A percentile compares a stretch with the other conserved stretches of the same genome.
Conservation (phyloP, 177 flowering plant species). For the Tripterygium wilfordii region DNA sequence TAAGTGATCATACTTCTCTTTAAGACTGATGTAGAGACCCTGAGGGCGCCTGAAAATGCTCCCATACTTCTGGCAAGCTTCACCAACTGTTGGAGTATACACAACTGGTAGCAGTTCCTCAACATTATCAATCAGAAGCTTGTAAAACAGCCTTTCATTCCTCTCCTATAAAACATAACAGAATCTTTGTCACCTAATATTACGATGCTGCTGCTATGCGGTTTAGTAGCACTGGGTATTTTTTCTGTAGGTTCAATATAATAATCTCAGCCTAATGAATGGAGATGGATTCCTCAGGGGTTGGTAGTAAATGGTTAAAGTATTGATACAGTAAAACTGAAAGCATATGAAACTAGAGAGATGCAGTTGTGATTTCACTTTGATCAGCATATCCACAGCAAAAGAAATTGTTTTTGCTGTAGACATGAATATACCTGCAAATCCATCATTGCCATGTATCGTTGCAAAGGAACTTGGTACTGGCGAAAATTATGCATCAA, state of each 20-base stretch:
- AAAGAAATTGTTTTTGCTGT: too few relatives aligned
- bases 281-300: too few relatives aligned
- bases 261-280: too few relatives aligned
- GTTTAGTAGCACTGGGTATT: too few relatives aligned
- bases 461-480: slow-evolving; percentile 54
- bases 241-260: too few relatives aligned
- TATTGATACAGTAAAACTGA: too few relatives aligned
- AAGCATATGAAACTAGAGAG: too few relatives aligned
- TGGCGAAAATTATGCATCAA: slow-evolving; percentile 50
- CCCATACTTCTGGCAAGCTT: slow-evolving; percentile 91
- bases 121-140: slow-evolving; percentile 77
- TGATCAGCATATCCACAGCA: too few relatives aligned
- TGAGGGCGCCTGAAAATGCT: slow-evolving; percentile 85
- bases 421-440: slow-evolving; percentile 38
- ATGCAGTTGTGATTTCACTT: too few relatives aligned
- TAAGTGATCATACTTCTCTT: slow-evolving; percentile 52
- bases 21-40: slow-evolving; percentile 84
- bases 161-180: slow-evolving; percentile 51
- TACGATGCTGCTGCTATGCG: too few relatives aligned
- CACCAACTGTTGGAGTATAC: slow-evolving; percentile 87
- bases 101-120: slow-evolving; percentile 85
- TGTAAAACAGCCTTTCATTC: slow-evolving; percentile 78
- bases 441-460: slow-evolving; percentile 66
- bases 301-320: too few relatives aligned
- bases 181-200: background rate